Base-by-base conservation (phyloP, 352 stramenopile species). In the Phytophthora fragariaefolia region DNA sequence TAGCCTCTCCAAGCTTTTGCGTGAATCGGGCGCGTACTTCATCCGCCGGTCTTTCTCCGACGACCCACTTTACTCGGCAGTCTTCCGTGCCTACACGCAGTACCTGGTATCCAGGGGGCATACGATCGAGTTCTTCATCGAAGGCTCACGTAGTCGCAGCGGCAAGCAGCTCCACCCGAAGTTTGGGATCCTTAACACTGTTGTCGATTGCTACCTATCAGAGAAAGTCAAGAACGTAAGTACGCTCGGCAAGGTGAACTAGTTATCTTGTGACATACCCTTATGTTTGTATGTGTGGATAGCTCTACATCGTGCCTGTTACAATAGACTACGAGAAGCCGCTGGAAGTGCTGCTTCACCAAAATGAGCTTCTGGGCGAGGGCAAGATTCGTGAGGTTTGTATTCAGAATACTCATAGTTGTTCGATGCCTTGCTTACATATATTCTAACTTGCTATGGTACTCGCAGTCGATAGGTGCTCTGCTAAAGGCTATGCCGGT, bases 261-360 rank as follows among this genome's bases (percentile, higher is more conserved):
- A 13, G 10, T 9, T 20, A 26, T 45, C 15, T 49, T 34, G 51
- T 66, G 17, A 18, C 10, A 55, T 53, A n/a, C 27, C 63, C 24
- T 54, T 32, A 24, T 58, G 30, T 63, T 38, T 18, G 54, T 42
- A 18, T 27, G 12, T 23, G 22, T 13, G 1, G 0, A n/a, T 55
- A 94, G 85, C 71, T 93, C 17, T 82, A 88, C 58, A 80, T 96
- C 58, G 86, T 96, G 9, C 87, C 87, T 0, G 83, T 96, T 23
- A 94, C 85, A 5, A 96, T 96, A 47, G 87, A 96, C 66, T 96
- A 94, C 50, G 87, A 96, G 63, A 94, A 93, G 67, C 86, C 87
- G 2, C 71, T 93, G 20, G 87, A 96, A 63, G 83, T 92, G 15
- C 66, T 92, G 55, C 54, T 96, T 5, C 87, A 96, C 32, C 87